Percentiles rank a stretch among this genome's conserved stretches.
These are phyloP conservation scores for Zymoseptoria crescenta DNA, from an alignment of 2,329 filamentous ascomycete genomes.

Conservation along the genomic window DNA sequence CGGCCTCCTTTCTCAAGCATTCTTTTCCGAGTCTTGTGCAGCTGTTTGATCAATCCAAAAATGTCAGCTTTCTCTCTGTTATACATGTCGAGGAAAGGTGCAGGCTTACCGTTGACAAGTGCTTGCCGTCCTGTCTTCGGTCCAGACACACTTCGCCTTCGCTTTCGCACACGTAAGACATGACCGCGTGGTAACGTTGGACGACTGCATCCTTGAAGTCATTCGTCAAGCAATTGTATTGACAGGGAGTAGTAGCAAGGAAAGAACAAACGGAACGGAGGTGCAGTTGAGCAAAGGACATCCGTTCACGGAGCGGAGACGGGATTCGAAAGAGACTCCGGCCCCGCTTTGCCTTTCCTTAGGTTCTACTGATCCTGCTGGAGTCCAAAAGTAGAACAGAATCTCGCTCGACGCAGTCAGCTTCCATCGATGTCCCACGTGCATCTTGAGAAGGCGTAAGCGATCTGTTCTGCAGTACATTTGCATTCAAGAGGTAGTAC, in stretches of 20 bases:
- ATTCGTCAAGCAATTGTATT: not conserved
- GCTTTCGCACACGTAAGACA: slow-evolving; percentile 28
- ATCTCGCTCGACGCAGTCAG: too few relatives aligned
- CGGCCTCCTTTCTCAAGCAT: slow-evolving; percentile 23
- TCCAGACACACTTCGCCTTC: slow-evolving; percentile 29
- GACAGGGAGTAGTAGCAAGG: not conserved
- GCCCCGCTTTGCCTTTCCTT: not conserved
- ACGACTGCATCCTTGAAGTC: not conserved
- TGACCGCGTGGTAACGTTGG: slow-evolving; percentile 9
- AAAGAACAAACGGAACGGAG: not conserved
- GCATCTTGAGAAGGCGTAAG: not conserved
- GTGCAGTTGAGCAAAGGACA: not conserved
- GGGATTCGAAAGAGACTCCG: not conserved
- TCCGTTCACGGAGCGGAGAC: not conserved
- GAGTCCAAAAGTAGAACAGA: too few relatives aligned
- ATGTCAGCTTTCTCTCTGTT: too few relatives aligned
- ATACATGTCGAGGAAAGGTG: not conserved
- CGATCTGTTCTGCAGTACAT: not conserved
- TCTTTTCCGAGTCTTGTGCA: slow-evolving; percentile 28
- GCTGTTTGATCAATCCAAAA: slow-evolving; percentile 9
- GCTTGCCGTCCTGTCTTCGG: slow-evolving; percentile 9
- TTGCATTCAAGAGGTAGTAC: not conserved
- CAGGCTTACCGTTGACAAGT: slow-evolving; percentile 22
- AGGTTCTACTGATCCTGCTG: not conserved
- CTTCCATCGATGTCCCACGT: not conserved